A percentile compares a stretch with the other conserved stretches of the same genome.
Conservation (phyloP, 1,139 yeast species). For the Candida freyschussii region DNA sequence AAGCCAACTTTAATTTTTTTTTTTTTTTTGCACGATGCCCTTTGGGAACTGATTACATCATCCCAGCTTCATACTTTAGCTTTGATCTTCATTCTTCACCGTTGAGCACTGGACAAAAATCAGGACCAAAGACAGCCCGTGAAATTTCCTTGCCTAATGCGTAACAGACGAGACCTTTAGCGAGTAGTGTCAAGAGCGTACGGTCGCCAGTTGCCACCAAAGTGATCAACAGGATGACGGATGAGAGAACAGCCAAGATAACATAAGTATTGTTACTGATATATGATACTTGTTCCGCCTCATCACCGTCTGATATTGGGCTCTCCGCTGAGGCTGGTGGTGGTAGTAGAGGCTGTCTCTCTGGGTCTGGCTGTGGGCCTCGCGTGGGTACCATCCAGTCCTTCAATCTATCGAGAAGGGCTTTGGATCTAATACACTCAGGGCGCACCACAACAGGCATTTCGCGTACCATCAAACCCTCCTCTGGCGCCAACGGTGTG, state of each 20-base stretch:
- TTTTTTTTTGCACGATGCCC: no score
- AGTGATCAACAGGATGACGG: slow-evolving; percentile 5
- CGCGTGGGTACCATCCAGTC: slow-evolving; percentile 1
- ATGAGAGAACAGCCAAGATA: background rate
- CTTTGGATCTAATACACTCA: no score
- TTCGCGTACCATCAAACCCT: no score
- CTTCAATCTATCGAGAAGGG: slow-evolving; percentile 2
- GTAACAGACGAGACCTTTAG: slow-evolving; percentile 19
- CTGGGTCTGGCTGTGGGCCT: slow-evolving; percentile 9
- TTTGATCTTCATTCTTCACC: slow-evolving; percentile 1
- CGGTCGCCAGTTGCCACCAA: slow-evolving; percentile 18
- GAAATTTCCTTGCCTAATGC: slow-evolving; percentile 12
- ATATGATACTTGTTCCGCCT: no score
- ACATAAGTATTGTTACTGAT: slow-evolving; percentile 1
- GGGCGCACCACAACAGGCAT: no score
- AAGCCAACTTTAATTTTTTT: no score
- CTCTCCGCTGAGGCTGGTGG: slow-evolving; percentile 2
- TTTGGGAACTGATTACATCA: no score
- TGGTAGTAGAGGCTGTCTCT: slow-evolving; percentile 20
- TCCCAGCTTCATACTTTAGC: no score
- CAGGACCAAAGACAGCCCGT: slow-evolving; percentile 11
- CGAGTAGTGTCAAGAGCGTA: slow-evolving; percentile 10
- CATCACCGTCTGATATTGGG: no score
- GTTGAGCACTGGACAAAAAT: slow-evolving; percentile 14
- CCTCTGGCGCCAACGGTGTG: no score